Evolutionary conservation across 176 grass and related monocot genomes (phyloP).

Genomic region (Dendrocalamus sinicus): DNA sequence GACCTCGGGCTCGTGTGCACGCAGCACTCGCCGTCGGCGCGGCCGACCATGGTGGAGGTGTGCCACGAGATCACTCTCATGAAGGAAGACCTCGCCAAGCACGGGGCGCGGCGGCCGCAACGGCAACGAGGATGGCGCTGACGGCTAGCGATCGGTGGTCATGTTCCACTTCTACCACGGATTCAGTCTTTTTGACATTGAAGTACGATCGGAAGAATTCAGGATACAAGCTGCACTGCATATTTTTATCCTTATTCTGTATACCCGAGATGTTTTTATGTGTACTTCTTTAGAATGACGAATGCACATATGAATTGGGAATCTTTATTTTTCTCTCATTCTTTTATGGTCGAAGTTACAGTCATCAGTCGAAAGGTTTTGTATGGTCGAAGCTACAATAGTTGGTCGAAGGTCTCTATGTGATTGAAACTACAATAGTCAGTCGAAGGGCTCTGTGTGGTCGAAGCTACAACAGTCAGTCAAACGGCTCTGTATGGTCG

Average conservation of each 20-base stretch:
- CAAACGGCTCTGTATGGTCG: no score
- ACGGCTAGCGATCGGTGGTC: constrained; percentile 48
- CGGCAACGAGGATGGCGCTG: background rate
- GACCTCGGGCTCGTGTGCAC: constrained; percentile 86
- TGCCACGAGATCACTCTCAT: constrained; percentile 72
- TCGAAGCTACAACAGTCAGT: no score
- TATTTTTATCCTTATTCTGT: background rate
- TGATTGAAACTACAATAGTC: no score
- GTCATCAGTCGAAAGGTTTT: no score
- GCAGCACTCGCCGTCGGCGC: constrained; percentile 55
- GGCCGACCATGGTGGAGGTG: constrained; percentile 76
- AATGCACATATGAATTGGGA: background rate
- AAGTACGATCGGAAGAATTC: background rate
- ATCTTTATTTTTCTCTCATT: background rate
- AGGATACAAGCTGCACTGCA: background rate
- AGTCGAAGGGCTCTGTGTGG: no score
- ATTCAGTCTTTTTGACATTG: constrained; percentile 48
- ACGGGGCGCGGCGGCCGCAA: background rate
- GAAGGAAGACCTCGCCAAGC: constrained; percentile 74
- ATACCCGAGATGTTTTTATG: background rate
- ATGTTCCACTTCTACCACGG: constrained; percentile 36
- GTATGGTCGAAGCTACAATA: no score
- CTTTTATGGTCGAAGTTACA: no score
- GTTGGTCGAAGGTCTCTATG: no score
- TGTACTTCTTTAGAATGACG: background rate